Evolutionary conservation across 345 rosid genomes (phyloP), one percentile per base, ranked within the genome.

Genomic region (Citrus australasica): DNA sequence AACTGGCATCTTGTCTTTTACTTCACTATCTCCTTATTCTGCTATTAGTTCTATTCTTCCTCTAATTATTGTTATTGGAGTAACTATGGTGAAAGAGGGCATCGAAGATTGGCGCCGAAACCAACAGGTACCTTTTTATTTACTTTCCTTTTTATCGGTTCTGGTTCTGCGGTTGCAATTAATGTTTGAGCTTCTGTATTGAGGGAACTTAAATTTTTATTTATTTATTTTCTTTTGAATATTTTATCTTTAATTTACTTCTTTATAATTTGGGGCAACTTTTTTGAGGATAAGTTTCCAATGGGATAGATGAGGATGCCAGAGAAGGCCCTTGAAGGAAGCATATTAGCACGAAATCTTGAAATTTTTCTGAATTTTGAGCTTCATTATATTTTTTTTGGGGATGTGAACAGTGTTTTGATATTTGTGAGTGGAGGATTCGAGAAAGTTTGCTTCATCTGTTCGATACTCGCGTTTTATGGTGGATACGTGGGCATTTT

Each of bases 1-100:
- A 21, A 79, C 84, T 76, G 99, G 95, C 48, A 76, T 91, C 74
- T 74, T 95, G 78, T 79, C 99, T 67, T 93, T 93, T 85, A 93
- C 98, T 80, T 4, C 79, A 40, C 89, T 95, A 25, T 88, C 98
- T 25, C 94, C 99, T 78, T 95, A 90, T 61, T 76, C 92, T 0
- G 92, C 96, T 78, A 70, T 86, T 7, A 92, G 89, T 67, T 89
- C 99, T 74, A 84, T 95, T 75, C 13, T 89, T 63, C 99, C 98
- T 79, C 90, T 95, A 9, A 77, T 92, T 74, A 63, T 95, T 32
- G 96, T 95, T 5, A 84, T 93, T 74, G 93, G 92, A 6, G 96
- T 89, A 55, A 89, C 97, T 46, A 95, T 95, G 98, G 86, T 90
- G 58, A 95, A 93, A 86, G 99, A 95, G 83, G 94, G 86, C 27